Percentiles rank a stretch among this genome's conserved stretches.
These are phyloP conservation scores for Candida bentonensis DNA, from an alignment of 805 yeast species.

Conservation along the genomic window DNA sequence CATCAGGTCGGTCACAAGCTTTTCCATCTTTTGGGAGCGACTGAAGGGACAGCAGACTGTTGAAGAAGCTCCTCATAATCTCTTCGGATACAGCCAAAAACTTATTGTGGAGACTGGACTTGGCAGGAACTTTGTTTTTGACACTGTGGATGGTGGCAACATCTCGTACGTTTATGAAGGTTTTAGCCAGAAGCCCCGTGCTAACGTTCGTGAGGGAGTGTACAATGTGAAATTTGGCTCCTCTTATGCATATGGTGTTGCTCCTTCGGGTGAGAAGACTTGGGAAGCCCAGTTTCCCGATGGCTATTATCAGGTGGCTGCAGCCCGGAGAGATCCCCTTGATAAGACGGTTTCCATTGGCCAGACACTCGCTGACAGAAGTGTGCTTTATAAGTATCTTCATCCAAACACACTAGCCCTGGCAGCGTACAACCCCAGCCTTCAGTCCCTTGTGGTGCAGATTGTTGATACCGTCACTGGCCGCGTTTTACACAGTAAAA, in stretches of 20 bases:
- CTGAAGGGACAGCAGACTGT: constrained; percentile 5
- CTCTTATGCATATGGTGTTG: constrained; percentile 6
- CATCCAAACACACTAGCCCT: constrained; percentile 53
- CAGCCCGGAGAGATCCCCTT: constrained; percentile 26
- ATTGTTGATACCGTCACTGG: constrained; percentile 65
- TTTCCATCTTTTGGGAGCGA: not conserved
- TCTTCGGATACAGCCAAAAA: constrained; percentile 22
- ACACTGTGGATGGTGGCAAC: constrained; percentile 14
- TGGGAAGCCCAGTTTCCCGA: constrained; percentile 25
- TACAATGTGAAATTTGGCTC: constrained; percentile 4
- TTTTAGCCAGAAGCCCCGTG: constrained; percentile 8
- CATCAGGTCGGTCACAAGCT: not conserved
- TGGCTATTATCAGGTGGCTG: constrained; percentile 28
- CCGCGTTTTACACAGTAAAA: constrained; percentile 32
- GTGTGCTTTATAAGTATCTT: constrained; percentile 71
- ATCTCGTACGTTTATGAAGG: constrained; percentile 14
- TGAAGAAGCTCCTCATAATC: constrained; percentile 10
- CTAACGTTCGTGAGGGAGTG: constrained; percentile 4
- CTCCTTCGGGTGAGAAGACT: constrained; percentile 14
- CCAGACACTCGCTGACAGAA: constrained; percentile 49
- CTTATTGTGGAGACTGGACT: constrained; percentile 16
- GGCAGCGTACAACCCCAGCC: constrained; percentile 26
- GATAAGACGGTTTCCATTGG: constrained; percentile 48
- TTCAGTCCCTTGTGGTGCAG: constrained; percentile 28
- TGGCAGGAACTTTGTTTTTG: constrained; percentile 20